phyloP scores from a whole-genome alignment of 75 land plant genomes.

The Gnetum montanum region DNA sequence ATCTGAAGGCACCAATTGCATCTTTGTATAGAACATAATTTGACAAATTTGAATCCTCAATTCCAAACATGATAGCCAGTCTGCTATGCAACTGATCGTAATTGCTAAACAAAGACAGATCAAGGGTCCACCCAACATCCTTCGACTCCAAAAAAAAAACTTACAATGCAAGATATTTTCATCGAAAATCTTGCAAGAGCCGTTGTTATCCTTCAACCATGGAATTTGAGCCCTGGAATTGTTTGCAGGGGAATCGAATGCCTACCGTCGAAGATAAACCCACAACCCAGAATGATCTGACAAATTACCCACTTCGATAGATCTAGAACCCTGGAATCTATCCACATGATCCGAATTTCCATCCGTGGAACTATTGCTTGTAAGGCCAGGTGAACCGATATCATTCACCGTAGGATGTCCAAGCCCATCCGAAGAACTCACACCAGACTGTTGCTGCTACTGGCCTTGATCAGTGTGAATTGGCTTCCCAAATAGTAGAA shows the following conservation, averaged over 20 bases:
- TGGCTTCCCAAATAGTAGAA: conserved; percentile 42
- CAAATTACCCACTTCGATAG: not conserved
- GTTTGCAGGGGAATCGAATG: conserved; percentile 1
- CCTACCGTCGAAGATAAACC: not conserved
- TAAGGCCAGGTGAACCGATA: conserved; percentile 7
- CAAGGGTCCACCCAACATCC: conserved; percentile 50
- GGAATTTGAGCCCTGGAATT: conserved; percentile 12
- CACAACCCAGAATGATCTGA: conserved; percentile 6
- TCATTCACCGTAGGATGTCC: conserved; percentile 9
- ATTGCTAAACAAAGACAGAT: conserved; percentile 24
- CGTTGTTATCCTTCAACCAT: conserved; percentile 36
- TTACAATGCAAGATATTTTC: conserved; percentile 30
- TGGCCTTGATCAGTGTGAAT: conserved; percentile 23
- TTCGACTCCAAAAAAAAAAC: conserved; percentile 38
- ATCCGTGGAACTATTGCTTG: conserved; percentile 9
- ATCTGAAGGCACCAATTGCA: conserved; percentile 19
- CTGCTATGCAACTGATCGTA: conserved; percentile 39
- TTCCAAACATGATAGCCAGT: conserved; percentile 33
- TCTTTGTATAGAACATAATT: conserved; percentile 30
- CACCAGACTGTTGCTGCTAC: conserved; percentile 24
- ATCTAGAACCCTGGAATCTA: conserved; percentile 3
- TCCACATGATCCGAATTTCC: conserved; percentile 9
- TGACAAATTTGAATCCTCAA: conserved; percentile 17
- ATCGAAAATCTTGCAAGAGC: conserved; percentile 10
- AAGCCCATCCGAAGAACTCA: conserved; percentile 34